Base-by-base conservation (phyloP, 495 filamentous ascomycete genomes). In the Aspergillus nanangensis region DNA sequence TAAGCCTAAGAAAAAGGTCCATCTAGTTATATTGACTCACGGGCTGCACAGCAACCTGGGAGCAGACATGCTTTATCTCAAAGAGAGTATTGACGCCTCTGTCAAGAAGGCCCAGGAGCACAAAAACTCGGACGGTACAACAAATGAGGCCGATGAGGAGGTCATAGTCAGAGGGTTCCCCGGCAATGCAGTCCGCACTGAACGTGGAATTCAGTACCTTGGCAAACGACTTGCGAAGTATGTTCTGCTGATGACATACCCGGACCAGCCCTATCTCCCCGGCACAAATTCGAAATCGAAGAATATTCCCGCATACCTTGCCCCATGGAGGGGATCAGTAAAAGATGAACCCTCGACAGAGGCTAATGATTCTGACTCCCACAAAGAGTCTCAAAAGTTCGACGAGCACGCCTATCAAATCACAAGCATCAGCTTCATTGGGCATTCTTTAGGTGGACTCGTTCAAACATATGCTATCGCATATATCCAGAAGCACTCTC, bases 41-140 rank as follows among this genome's bases (percentile, higher is more conserved):
- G 93, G 93, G 1, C 65, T 98, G 50, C 93, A 97, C 62, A 94
- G 91, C 66, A 98, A 98, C 66, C 76, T 96, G n/a, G 90, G 94
- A 2, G 82, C 89, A 32, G 93, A 98, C 68, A 95, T 98, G 94
- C 72, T 98, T 21, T 98, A 87, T 61, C 63, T 98, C 55, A 98
- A 98, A 58, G 93, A 98, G 62, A 91, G 88, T 54, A 96, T 98
- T 42, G 94, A 98, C 63, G 81, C 83, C 24, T 81, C 88, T 20
- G 82, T 82, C 2, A 84, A 72, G 50, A 80, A 87, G 57, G 80
- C 84, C 14, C 81, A 81, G 41, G 63, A 78, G 25, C 11, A 36
- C 5, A 18, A 31, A 10, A 21, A 11, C n/a, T 8, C 11, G 5
- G 14, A 38, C 19, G 5, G 5, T 40, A 46, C 36, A 29, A 0